Base-by-base conservation (phyloP, 2,329 filamentous ascomycete species). In the Trichophyton rubrum region DNA sequence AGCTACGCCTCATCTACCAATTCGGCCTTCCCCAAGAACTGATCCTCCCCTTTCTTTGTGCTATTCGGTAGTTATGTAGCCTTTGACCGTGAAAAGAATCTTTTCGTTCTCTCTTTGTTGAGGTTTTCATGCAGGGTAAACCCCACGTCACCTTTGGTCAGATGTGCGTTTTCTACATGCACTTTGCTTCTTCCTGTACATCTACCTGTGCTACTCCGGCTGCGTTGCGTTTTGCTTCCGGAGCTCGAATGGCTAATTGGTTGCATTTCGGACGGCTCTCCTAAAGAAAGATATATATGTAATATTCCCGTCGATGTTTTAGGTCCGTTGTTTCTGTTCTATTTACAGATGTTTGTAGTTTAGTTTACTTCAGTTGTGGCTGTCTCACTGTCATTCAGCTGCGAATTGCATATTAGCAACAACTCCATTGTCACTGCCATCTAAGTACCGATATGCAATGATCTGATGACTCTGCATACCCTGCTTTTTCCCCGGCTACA, bases 111-210 rank as follows among this genome's bases (percentile, higher is more conserved):
- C 30, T 55, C 27, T 27, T 55, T 55, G 49, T 27, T 17, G 49
- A n/a, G 49, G n/a, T 55, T 7, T 55, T 55, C 49, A 55, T 55
- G 49, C 49, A 55, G 49, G 49, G 49, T 15, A 55, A 55, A 30
- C 49, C 49, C 49, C 49, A 30, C 49, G 49, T 55, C 49, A 55
- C 49, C 49, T 55, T 33, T 33, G 49, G 15, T 55, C 49, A 55
- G 49, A 55, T 55, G 49, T 55, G 49, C 24, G 13, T 55, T 43
- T 17, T 43, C 30, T 53, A 53, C 49, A 35, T n/a, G 30, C 49
- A 55, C 49, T 35, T 55, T 55, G 9, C 27, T 55, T 55, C 24
- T 55, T 55, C 40, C 27, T 53, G 47, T 20, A 53, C 27, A 11
- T 53, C 22, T 3, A 35, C 15, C 17, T 35, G 49, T 55, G 20